phyloP scores from a whole-genome alignment of 176 grass and related monocot genomes.

The Triticum dicoccoides region DNA sequence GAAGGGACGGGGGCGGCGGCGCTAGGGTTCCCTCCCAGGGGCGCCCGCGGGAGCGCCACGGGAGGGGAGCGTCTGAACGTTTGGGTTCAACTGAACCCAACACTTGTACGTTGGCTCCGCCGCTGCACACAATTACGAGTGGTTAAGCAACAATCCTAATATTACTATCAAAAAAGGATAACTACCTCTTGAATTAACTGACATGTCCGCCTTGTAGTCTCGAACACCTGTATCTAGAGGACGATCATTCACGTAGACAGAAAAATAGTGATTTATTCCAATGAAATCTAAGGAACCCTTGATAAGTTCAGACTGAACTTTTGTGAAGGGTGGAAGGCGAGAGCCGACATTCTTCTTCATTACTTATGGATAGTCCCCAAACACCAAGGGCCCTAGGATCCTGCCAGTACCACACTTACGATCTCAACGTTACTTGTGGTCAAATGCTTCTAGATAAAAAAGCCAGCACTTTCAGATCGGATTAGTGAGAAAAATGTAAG shows the following conservation, averaged over 20 bases:
- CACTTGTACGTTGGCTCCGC: no score
- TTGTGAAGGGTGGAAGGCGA: conserved; percentile 38
- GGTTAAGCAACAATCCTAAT: neutral
- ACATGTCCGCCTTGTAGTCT: neutral
- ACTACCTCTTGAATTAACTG: neutral
- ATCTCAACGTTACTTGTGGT: neutral
- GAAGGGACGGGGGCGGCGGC: no score
- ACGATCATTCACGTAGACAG: neutral
- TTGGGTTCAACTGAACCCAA: no score
- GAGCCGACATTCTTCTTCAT: conserved; percentile 42
- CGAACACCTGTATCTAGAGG: neutral
- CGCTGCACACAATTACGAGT: no score
- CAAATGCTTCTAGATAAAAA: no score
- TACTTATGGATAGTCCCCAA: conserved; percentile 47
- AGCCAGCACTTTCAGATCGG: no score
- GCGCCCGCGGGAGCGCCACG: no score
- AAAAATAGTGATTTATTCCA: conserved; percentile 5
- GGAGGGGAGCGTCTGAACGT: no score
- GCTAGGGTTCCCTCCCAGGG: no score
- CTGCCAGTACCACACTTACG: neutral
- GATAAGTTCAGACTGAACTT: conserved; percentile 39
- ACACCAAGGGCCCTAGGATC: conserved; percentile 41
- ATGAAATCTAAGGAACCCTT: conserved; percentile 44
- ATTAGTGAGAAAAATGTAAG: no score
- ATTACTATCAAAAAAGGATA: neutral